phyloP scores from a whole-genome alignment of 2,329 filamentous ascomycete species.

The Dactylonectria estremocensis region DNA sequence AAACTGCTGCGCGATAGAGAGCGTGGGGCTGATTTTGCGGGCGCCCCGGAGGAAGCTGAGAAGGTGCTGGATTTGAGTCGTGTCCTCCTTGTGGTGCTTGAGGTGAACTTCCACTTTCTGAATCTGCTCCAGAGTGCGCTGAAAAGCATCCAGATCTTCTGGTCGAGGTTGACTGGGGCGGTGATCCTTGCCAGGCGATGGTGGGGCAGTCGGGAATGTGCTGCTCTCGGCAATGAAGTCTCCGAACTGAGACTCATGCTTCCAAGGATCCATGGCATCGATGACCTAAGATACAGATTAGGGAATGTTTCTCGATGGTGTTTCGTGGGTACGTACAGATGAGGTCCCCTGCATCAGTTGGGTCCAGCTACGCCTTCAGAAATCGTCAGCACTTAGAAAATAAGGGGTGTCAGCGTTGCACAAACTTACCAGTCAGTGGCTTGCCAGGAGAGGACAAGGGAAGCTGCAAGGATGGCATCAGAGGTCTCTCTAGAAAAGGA shows the following conservation, averaged over 20 bases:
- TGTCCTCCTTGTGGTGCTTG: slow-evolving; percentile 78
- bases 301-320: slow-evolving; percentile 12
- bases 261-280: slow-evolving; percentile 92
- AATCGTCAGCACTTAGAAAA: slow-evolving; percentile 44
- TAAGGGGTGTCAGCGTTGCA: slow-evolving; percentile 13
- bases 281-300: slow-evolving; percentile 74
- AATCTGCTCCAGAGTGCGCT: slow-evolving; percentile 77
- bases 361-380: slow-evolving; percentile 88
- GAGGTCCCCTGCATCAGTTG: slow-evolving; percentile 93
- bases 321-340: slow-evolving; percentile 73
- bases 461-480: slow-evolving; percentile 92
- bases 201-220: slow-evolving; percentile 78
- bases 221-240: slow-evolving; percentile 87
- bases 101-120: slow-evolving; percentile 78
- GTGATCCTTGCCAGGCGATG: slow-evolving; percentile 73
- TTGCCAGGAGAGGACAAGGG: slow-evolving; percentile 95
- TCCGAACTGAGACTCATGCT: slow-evolving; percentile 88
- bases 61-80: slow-evolving; percentile 77
- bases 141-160: slow-evolving; percentile 79
- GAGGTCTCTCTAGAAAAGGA: slow-evolving; percentile 89
- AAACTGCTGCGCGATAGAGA: slow-evolving; percentile 87
- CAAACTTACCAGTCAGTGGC: slow-evolving; percentile 88
- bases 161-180: slow-evolving; percentile 75
- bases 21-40: slow-evolving; percentile 77
- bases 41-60: slow-evolving; percentile 81